Base-by-base conservation (phyloP, 2,329 filamentous ascomycete species). In the Cucurbitaria berberidis region DNA sequence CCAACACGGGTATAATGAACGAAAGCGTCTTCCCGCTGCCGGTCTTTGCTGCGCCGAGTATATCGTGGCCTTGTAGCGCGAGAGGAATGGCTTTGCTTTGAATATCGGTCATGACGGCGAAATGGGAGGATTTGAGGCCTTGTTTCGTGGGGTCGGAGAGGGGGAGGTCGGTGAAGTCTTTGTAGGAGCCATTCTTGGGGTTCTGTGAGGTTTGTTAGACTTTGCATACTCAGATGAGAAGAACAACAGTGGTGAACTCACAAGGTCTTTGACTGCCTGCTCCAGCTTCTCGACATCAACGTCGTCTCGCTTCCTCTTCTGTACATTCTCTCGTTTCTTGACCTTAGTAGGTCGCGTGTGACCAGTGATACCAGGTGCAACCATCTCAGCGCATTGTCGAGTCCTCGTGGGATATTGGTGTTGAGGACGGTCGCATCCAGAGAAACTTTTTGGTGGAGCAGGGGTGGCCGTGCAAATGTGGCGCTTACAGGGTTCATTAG, bases 21-120 rank as follows among this genome's bases (percentile, higher is more conserved):
- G 95, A 91, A 21, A 99, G 82, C 0, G 93, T 98, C 80, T 98
- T 98, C 69, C 93, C 93, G 71, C 90, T 96, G 45, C 93, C 93
- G 0, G 93, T 98, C 77, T 96, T 97, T 35, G 95, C 95, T 5
- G 95, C 95, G 36, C 93, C 95, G 35, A 99, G 86, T 35, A 99
- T 90, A 74, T 99, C 95, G 53, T 81, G 81, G 51, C 91, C 90
- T 75, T 96, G 90, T 59, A 99, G 83, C 8, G 91, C 93, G 55
- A 92, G 82, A 5, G 91, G 92, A 54, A 99, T 89, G n/a, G 93
- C 92, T 69, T 88, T 88, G 43, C 89, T 84, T 78, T 99, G 95
- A 66, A 99, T 90, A 62, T 96, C 93, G 57, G 95, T 99, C 62
- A 97, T 82, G 43, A 85, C 87, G 69, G 93, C 90, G 80, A 93